phyloP scores from a whole-genome alignment of 108 stramenopile genomes.

The Tribonema minus region DNA sequence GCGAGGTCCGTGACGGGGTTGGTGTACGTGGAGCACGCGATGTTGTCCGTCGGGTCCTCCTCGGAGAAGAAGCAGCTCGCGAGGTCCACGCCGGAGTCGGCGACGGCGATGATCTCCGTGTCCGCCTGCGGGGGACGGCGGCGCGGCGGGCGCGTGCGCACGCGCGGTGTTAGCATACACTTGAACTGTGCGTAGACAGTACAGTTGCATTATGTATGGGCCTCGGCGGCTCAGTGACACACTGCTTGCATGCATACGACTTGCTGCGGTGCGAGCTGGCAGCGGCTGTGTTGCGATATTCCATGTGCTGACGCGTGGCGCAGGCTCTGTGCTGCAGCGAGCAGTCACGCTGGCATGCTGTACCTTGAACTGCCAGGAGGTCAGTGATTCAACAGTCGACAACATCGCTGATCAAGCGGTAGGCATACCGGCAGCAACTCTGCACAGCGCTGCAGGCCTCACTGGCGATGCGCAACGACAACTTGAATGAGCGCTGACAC shows the following conservation, averaged over 20 bases:
- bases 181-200: neutral
- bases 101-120: constrained; percentile 25
- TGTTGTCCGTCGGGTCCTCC: constrained; percentile 1
- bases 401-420: too few relatives aligned
- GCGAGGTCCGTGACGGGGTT: constrained; percentile 29
- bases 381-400: too few relatives aligned
- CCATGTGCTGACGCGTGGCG: too few relatives aligned
- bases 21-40: constrained; percentile 21
- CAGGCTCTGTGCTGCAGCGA: too few relatives aligned
- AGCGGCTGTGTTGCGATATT: neutral
- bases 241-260: neutral
- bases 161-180: neutral
- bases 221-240: too few relatives aligned
- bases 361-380: too few relatives aligned
- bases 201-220: neutral
- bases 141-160: neutral
- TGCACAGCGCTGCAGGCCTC: too few relatives aligned
- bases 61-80: constrained; percentile 34
- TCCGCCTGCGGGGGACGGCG: too few relatives aligned
- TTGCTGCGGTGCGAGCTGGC: neutral
- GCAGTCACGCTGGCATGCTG: too few relatives aligned
- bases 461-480: neutral
- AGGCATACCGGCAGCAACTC: too few relatives aligned
- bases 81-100: constrained; percentile 34
- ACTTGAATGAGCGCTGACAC: neutral